Percentiles rank a stretch among this genome's conserved stretches.
Conservation (phyloP, 2,329 filamentous ascomycete species). For the Fusarium phyllophilum region DNA sequence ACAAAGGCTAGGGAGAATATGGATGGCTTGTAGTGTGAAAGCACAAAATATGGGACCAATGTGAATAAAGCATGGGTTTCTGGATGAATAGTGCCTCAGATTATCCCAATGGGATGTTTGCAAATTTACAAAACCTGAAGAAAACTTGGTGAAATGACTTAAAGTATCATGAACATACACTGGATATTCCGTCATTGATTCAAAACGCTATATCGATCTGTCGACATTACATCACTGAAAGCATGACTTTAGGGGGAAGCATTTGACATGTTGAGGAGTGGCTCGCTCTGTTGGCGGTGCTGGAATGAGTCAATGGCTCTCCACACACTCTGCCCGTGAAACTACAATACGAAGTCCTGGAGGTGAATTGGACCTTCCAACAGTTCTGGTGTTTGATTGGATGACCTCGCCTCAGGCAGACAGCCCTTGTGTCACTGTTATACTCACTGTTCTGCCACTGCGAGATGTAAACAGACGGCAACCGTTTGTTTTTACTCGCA, state of each 20-base stretch:
- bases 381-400: not conserved
- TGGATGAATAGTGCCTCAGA: not conserved
- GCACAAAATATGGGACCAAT: rapidly evolving
- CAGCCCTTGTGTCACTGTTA: not conserved
- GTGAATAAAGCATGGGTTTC: not conserved
- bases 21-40: not conserved
- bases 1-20: not conserved
- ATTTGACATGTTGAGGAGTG: not conserved
- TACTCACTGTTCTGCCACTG: not conserved
- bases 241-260: rapidly evolving
- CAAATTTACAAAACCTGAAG: not conserved
- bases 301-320: too few species aligned
- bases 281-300: too few species aligned
- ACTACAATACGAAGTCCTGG: not conserved
- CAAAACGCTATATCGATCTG: not conserved
- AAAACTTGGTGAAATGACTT: not conserved
- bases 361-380: not conserved
- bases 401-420: not conserved
- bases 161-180: not conserved
- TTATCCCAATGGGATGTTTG: not conserved
- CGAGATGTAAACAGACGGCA: not conserved
- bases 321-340: not conserved
- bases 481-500: not conserved
- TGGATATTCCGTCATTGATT: not conserved
- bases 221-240: rapidly evolving